A percentile compares a stretch with the other conserved stretches of the same genome.
Evolutionary conservation across 2,329 filamentous ascomycete species (phyloP).

Genomic region (Trichoderma koningii): DNA sequence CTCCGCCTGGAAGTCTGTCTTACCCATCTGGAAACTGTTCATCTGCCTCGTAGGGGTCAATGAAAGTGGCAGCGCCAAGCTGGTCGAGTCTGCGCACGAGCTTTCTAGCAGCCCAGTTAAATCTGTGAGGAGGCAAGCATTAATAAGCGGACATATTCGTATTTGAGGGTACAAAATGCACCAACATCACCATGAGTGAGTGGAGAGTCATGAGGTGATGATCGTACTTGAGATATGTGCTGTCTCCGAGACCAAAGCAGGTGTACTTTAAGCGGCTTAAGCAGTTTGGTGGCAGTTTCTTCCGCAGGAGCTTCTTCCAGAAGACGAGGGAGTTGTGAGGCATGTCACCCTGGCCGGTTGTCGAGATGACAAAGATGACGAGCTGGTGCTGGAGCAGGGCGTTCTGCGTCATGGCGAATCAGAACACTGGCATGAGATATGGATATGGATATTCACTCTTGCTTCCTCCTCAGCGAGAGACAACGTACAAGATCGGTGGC

Average conservation of each 20-base stretch:
- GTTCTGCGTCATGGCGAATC: constrained; percentile 42
- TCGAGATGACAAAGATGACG: constrained; percentile 82
- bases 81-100: constrained; percentile 81
- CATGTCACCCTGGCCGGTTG: constrained; percentile 92
- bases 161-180: not conserved
- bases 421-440: not conserved
- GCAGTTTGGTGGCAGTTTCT: constrained; percentile 71
- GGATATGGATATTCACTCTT: not conserved
- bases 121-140: constrained; percentile 51
- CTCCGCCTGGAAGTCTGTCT: constrained; percentile 31
- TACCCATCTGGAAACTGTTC: constrained; percentile 92
- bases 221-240: constrained; percentile 82
- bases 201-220: not conserved
- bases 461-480: not conserved
- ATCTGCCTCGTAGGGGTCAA: constrained; percentile 82
- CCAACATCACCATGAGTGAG: no score
- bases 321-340: constrained; percentile 79
- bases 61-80: constrained; percentile 76
- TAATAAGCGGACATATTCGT: not conserved
- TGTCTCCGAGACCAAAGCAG: constrained; percentile 90
- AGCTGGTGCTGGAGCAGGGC: constrained; percentile 55
- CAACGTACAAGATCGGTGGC: constrained; percentile 69
- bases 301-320: constrained; percentile 82
- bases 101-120: constrained; percentile 91
- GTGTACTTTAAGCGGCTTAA: constrained; percentile 72